Percentiles rank a stretch among this genome's conserved stretches.
Conservation (phyloP, 306 rosid species). For the Glycine tomentella region DNA sequence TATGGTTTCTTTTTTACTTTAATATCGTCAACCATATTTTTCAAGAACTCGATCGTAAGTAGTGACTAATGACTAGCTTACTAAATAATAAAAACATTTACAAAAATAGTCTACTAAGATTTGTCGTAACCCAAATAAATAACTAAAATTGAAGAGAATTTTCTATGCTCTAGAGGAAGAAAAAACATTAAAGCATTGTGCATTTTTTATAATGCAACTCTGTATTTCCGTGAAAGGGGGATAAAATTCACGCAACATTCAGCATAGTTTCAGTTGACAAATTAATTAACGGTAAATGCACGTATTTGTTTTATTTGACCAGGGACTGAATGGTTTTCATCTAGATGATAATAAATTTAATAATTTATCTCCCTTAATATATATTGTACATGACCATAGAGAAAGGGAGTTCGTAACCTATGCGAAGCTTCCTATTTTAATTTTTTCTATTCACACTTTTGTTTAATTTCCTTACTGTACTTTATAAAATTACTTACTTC, state of each 20-base stretch:
- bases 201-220: no score
- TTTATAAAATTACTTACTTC: no score
- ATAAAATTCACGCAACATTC: neutral
- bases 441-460: neutral
- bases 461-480: neutral
- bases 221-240: no score
- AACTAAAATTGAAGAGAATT: neutral
- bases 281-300: no score
- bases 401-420: neutral
- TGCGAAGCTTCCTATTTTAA: neutral
- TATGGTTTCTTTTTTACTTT: neutral
- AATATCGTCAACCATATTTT: neutral
- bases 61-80: no score
- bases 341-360: no score
- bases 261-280: no score
- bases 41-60: neutral
- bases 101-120: neutral
- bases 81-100: neutral
- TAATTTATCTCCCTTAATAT: neutral
- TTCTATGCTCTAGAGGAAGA: neutral
- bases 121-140: neutral
- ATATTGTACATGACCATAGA: neutral
- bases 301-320: neutral
- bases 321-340: neutral
- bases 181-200: neutral